Conservation (phyloP, 768 basidiomycete species). For the Tulasnella sp. region DNA sequence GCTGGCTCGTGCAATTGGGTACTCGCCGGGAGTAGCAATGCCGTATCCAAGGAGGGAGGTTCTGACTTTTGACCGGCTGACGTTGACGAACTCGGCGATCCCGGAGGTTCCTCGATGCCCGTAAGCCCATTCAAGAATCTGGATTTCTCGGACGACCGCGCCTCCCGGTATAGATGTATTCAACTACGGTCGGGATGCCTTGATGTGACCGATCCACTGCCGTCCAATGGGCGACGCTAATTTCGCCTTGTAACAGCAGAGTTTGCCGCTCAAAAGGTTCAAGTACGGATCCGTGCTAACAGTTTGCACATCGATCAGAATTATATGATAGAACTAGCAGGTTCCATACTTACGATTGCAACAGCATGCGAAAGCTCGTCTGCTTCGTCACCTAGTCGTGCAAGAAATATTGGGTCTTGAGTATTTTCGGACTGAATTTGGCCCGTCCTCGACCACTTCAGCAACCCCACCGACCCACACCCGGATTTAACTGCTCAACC, state of each 20-base stretch:
- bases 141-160: slow-evolving; percentile 14
- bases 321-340: too few relatives aligned
- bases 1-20: not conserved
- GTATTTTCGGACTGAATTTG: too few relatives aligned
- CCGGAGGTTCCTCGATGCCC: slow-evolving; percentile 11
- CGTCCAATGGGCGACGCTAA: not conserved
- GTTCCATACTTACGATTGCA: too few relatives aligned
- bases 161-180: not conserved
- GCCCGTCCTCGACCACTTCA: too few relatives aligned
- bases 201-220: not conserved
- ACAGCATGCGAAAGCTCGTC: too few relatives aligned
- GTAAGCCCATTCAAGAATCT: slow-evolving; percentile 19
- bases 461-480: too few relatives aligned
- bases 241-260: not conserved
- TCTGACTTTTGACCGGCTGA: slow-evolving; percentile 16
- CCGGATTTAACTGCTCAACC: too few relatives aligned
- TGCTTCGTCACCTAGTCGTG: too few relatives aligned
- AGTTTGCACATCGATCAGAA: too few relatives aligned
- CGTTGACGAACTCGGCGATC: slow-evolving; percentile 18
- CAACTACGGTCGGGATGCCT: not conserved
- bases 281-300: not conserved
- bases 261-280: not conserved
- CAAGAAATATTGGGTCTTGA: too few relatives aligned
- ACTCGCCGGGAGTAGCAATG: not conserved
- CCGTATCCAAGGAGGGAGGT: slow-evolving; percentile 16